A percentile compares a stretch with the other conserved stretches of the same genome.
Evolutionary conservation across 768 basidiomycete genomes (phyloP).

Genomic region (Dendrothele bispora): DNA sequence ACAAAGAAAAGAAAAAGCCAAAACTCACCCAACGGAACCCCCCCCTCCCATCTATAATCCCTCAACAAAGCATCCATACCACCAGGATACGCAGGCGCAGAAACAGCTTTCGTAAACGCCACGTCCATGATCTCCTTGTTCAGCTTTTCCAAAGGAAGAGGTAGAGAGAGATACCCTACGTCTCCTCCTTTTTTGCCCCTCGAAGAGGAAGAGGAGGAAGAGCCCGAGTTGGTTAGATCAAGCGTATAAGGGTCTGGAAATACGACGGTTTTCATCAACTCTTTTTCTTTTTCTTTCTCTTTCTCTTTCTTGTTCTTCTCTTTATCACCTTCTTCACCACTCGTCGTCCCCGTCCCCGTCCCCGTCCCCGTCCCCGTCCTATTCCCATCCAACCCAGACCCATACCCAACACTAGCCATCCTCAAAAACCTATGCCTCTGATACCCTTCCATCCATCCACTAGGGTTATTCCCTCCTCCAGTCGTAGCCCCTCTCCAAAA

Average conservation of each 20-base stretch:
- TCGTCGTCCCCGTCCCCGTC: conserved; percentile 22
- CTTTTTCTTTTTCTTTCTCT: conserved; percentile 80
- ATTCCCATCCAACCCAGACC: conserved; percentile 35
- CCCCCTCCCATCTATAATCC: conserved; percentile 68
- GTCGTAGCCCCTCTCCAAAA: conserved; percentile 98
- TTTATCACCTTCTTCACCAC: too few species aligned
- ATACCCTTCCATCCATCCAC: conserved; percentile 79
- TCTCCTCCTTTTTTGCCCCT: too few species aligned
- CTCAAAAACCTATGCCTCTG: conserved; percentile 91
- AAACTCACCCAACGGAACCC: conserved; percentile 30
- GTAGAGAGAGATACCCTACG: too few species aligned
- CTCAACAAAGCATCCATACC: conserved; percentile 65
- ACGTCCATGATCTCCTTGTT: conserved; percentile 70
- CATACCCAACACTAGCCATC: conserved; percentile 65
- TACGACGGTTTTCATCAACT: conserved; percentile 84
- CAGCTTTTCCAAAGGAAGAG: conserved; percentile 43
- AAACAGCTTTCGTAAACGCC: conserved; percentile 60
- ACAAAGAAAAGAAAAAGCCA: neutral
- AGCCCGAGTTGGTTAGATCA: too few species aligned
- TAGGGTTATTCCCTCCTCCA: conserved; percentile 87
- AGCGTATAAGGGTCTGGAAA: too few species aligned
- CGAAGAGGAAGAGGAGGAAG: too few species aligned
- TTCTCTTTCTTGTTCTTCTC: conserved; percentile 72
- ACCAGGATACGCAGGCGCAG: conserved; percentile 70
- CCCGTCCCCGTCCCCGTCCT: conserved; percentile 36